These are phyloP conservation scores for Cubamyces sp. DNA, from an alignment of 768 basidiomycete genomes.

Conservation along the genomic window DNA sequence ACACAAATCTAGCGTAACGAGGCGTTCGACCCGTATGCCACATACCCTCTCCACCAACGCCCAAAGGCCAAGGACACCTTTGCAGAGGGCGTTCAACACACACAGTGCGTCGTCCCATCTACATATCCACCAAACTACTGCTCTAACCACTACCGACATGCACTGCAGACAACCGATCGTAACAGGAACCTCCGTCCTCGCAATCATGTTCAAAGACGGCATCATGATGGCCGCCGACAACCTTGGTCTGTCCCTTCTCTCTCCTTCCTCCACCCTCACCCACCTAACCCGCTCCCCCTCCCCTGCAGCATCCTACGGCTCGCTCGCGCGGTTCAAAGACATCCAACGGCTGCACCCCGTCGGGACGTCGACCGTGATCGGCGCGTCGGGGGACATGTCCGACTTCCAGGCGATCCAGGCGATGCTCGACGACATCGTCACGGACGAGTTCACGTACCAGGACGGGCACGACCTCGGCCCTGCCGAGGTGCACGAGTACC, in stretches of 20 bases:
- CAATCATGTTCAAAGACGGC: conserved; percentile 93
- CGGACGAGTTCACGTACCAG: conserved; percentile 77
- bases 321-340: conserved; percentile 95
- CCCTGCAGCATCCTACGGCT: conserved; percentile 87
- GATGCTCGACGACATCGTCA: conserved; percentile 74
- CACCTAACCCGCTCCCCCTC: not conserved
- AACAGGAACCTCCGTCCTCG: conserved; percentile 95
- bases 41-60: conserved; percentile 73
- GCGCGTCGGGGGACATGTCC: conserved; percentile 95
- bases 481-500: conserved; percentile 89
- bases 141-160: too few species aligned
- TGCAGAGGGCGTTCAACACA: conserved; percentile 70
- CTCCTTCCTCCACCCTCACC: not conserved
- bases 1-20: conserved; percentile 64
- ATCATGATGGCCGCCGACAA: conserved; percentile 99
- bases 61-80: conserved; percentile 56
- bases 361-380: conserved; percentile 84
- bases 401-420: conserved; percentile 94
- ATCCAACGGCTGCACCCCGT: conserved; percentile 86
- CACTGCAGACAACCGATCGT: conserved; percentile 82
- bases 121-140: not conserved
- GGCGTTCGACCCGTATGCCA: conserved; percentile 71
- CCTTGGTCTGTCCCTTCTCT: conserved; percentile 62
- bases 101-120: conserved; percentile 59
- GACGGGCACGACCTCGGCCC: conserved; percentile 89